Evolutionary conservation across 768 basidiomycete species (phyloP).

Genomic region (Mycena filopes): DNA sequence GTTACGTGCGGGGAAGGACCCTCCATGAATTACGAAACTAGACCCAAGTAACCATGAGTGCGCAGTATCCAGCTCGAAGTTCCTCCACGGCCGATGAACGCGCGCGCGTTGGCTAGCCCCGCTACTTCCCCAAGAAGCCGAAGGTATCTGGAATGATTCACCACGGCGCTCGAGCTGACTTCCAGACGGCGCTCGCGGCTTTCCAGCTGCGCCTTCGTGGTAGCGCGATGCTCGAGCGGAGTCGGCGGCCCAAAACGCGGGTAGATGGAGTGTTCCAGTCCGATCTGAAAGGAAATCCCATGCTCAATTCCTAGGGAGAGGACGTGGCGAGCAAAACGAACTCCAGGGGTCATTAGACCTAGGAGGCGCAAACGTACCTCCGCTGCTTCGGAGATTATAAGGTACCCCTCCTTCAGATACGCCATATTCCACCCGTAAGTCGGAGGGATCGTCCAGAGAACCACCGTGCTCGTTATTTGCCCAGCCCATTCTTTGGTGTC

Average conservation of each 20-base stretch:
- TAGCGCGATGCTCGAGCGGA: not conserved
- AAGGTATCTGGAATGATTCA: not conserved
- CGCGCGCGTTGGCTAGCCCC: not conserved
- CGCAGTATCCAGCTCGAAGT: not conserved
- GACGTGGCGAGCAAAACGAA: not conserved
- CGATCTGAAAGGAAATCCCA: not conserved
- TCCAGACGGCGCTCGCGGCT: not conserved
- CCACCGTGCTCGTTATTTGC: not conserved
- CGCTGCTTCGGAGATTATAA: not conserved
- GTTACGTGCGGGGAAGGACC: not conserved
- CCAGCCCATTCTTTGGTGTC: not conserved
- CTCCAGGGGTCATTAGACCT: not conserved
- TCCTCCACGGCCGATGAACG: not conserved
- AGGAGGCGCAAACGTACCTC: conserved; percentile 4
- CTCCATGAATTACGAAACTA: not conserved
- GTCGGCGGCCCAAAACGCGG: not conserved
- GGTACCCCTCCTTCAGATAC: not conserved
- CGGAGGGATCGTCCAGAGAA: not conserved
- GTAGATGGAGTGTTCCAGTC: not conserved
- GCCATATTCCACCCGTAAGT: not conserved
- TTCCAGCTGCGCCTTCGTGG: not conserved
- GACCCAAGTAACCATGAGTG: not conserved
- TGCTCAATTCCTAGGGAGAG: not conserved
- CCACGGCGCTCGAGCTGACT: not conserved
- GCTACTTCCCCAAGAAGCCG: not conserved